Evolutionary conservation across 306 rosid species (phyloP).

Genomic region (Notholithocarpus densiflorus): DNA sequence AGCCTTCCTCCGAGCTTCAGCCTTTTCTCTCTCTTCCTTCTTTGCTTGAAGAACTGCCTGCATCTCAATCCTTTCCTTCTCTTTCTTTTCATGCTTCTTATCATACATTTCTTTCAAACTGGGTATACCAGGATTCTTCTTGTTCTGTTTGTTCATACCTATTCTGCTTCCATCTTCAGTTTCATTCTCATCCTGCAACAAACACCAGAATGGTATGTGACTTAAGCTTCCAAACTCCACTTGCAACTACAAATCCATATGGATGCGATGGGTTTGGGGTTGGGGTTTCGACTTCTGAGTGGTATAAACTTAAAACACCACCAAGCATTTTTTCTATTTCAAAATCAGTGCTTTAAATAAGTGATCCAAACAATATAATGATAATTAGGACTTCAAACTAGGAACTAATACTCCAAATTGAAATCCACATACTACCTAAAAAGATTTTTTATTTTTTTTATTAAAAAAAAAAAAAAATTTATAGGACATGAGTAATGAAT

Average conservation of each 20-base stretch:
- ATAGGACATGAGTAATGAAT: neutral
- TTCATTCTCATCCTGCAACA: slow-evolving; percentile 46
- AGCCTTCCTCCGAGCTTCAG: slow-evolving; percentile 58
- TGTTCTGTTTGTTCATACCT: slow-evolving; percentile 19
- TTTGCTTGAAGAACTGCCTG: slow-evolving; percentile 46
- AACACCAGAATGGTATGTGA: neutral
- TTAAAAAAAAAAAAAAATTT: neutral
- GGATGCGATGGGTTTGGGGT: neutral
- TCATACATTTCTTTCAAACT: slow-evolving; percentile 50
- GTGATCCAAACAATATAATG: neutral
- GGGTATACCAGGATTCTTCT: slow-evolving; percentile 30
- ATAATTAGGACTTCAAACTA: neutral
- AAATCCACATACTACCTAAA: neutral
- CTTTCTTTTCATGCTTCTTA: slow-evolving; percentile 56
- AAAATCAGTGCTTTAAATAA: neutral
- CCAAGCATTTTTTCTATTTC: neutral
- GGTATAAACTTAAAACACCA: neutral
- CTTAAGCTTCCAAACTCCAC: neutral
- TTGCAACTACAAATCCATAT: neutral
- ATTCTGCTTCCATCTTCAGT: slow-evolving; percentile 12
- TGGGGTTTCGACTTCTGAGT: neutral
- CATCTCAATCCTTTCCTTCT: slow-evolving; percentile 61
- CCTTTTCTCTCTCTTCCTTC: slow-evolving; percentile 55
- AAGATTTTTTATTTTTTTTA: no score
- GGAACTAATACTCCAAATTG: neutral